Evolutionary conservation across 306 rosid species (phyloP).

Genomic region (Vigna radiata): DNA sequence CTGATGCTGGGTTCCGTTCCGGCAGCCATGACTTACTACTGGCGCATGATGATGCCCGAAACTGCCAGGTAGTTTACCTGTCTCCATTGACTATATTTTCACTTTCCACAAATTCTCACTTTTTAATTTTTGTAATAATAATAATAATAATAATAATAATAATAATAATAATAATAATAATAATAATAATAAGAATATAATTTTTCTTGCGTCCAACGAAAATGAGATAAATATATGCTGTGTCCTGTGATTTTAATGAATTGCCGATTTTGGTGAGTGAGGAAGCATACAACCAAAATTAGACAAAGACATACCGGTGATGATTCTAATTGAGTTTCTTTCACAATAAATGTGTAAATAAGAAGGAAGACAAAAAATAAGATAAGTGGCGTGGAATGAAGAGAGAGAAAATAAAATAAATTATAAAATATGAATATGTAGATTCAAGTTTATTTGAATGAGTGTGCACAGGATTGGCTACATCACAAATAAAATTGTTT

Average conservation of each 20-base stretch:
- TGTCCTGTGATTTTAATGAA: background rate
- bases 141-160: too few species aligned
- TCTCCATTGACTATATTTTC: background rate
- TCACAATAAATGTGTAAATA: background rate
- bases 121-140: too few species aligned
- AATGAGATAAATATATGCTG: too few species aligned
- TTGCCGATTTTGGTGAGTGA: too few species aligned
- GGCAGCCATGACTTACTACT: constrained; percentile 81
- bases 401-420: too few species aligned
- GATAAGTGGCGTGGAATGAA: background rate
- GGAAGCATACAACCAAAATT: background rate
- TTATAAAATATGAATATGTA: too few species aligned
- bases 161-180: too few species aligned
- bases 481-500: too few species aligned
- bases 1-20: constrained; percentile 76
- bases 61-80: constrained; percentile 74
- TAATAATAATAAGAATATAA: too few species aligned
- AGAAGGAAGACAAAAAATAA: background rate
- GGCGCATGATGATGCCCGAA: constrained; percentile 93
- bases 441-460: too few species aligned
- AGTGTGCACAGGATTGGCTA: too few species aligned
- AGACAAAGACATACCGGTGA: background rate
- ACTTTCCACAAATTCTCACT: background rate
- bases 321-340: background rate
- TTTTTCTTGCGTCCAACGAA: background rate